phyloP scores from a whole-genome alignment of 2,329 filamentous ascomycete genomes.

The Pseudogymnoascus sp. region DNA sequence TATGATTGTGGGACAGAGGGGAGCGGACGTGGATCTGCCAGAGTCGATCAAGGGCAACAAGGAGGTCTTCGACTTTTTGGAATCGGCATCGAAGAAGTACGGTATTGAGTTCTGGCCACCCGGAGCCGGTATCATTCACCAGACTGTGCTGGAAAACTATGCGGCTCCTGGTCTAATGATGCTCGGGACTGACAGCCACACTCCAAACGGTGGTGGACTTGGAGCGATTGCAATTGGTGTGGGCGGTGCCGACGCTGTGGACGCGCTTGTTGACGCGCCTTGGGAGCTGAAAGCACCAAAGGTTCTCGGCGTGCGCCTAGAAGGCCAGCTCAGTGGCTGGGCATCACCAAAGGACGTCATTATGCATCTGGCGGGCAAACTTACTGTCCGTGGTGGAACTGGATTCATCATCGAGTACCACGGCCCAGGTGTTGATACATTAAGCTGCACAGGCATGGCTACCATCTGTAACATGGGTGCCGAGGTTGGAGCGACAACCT shows the following conservation, averaged over 20 bases:
- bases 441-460: slow-evolving; percentile 89
- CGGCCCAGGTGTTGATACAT: slow-evolving; percentile 77
- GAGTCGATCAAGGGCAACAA: slow-evolving; percentile 85
- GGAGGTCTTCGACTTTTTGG: slow-evolving; percentile 95
- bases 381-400: slow-evolving; percentile 90
- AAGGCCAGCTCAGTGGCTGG: slow-evolving; percentile 81
- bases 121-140: slow-evolving; percentile 91
- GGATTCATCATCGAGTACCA: slow-evolving; percentile 94
- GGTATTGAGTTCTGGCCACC: slow-evolving; percentile 95
- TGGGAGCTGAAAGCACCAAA: slow-evolving; percentile 97
- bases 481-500: slow-evolving; percentile 93
- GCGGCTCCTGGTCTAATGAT: slow-evolving; percentile 97
- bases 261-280: slow-evolving; percentile 88
- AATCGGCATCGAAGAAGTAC: slow-evolving; percentile 83
- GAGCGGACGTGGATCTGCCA: slow-evolving; percentile 76
- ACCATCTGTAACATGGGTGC: slow-evolving; percentile 82
- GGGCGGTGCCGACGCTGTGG: slow-evolving; percentile 92
- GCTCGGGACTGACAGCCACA: slow-evolving; percentile 96
- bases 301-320: slow-evolving; percentile 75
- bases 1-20: slow-evolving; percentile 91
- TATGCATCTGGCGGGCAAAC: slow-evolving; percentile 73
- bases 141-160: slow-evolving; percentile 97
- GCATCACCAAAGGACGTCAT: slow-evolving; percentile 94
- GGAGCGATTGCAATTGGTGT: slow-evolving; percentile 94
- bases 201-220: slow-evolving; percentile 90